Percentiles rank a stretch among this genome's conserved stretches.
Evolutionary conservation across 495 filamentous ascomycete genomes (phyloP).

Genomic region (Penicillium psychrofluorescens): DNA sequence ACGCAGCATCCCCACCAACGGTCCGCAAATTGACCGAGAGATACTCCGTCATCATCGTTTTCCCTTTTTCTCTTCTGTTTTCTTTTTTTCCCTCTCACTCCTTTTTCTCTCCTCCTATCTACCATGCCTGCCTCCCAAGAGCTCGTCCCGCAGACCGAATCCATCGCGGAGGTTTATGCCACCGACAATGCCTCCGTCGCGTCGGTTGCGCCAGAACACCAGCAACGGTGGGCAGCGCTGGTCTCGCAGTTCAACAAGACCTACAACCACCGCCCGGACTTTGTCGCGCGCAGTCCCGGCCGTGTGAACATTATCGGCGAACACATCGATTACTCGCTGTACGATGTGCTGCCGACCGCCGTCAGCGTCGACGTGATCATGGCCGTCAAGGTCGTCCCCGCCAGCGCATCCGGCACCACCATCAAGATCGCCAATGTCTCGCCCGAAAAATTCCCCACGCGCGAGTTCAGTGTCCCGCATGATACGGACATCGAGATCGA

Average conservation of each 20-base stretch:
- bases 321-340: constrained; percentile 98
- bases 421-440: constrained; percentile 74
- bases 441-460: constrained; percentile 63
- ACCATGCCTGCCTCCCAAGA: constrained; percentile 39
- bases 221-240: constrained; percentile 63
- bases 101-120: constrained; percentile 13
- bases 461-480: constrained; percentile 65
- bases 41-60: not conserved
- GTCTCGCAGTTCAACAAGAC: constrained; percentile 60
- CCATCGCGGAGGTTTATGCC: constrained; percentile 43
- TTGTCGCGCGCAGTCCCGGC: constrained; percentile 84
- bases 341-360: constrained; percentile 92
- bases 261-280: constrained; percentile 68
- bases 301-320: constrained; percentile 98
- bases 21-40: constrained; percentile 8
- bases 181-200: constrained; percentile 36
- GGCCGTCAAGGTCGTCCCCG: constrained; percentile 61
- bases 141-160: constrained; percentile 42
- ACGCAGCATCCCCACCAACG: constrained; percentile 8
- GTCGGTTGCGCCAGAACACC: constrained; percentile 27
- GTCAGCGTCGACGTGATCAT: constrained; percentile 85
- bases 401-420: constrained; percentile 30
- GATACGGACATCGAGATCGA: constrained; percentile 72
- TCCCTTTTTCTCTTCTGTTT: constrained; percentile 1
- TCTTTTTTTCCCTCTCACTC: not conserved